Evolutionary conservation across 345 rosid genomes (phyloP), one percentile per base, ranked within the genome.

Genomic region (Limnanthes douglasii): DNA sequence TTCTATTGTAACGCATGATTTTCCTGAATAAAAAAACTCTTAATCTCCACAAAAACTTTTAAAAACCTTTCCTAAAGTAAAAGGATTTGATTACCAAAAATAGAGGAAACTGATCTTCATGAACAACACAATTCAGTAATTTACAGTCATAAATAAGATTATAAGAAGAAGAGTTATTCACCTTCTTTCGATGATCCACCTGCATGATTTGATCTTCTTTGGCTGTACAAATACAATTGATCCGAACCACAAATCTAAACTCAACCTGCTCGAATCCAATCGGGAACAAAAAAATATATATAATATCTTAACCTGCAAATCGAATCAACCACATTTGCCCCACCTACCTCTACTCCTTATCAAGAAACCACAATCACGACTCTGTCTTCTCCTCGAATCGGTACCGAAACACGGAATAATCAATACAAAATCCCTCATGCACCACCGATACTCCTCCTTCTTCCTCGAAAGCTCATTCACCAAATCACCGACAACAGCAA

Each of bases 151-250:
- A n/a, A n/a, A n/a, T n/a, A 28, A 28, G 32, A 11, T 28, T 10
- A 28, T 12, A 10, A 24, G 12, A 12, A 7, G 11, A 31, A 37
- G 8, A 11, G 3, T 11, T 10, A 4, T 22, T 53, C 46, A 85
- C 93, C 96, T 85, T 86, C 50, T 80, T 80, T 35, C 83, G 73
- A 33, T 70, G 71, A 57, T 74, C 93, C 60, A 59, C 75, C 72
- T 80, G 96, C 83, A 73, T 72, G 51, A 10, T 53, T 41, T 53
- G 21, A 21, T 26, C 35, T 31, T 21, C 15, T 14, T 8, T 12
- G 32, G 30, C 27, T 44, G 34, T 8, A 24, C 3, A 19, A 5
- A 30, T 2, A 5, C 14, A 33, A 35, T 24, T 15, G 29, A 21
- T 13, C n/a, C n/a, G n/a, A n/a, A n/a, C n/a, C n/a, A n/a, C n/a